Base-by-base conservation (phyloP, 163 green algal species). In the Scenedesmus sp. region DNA sequence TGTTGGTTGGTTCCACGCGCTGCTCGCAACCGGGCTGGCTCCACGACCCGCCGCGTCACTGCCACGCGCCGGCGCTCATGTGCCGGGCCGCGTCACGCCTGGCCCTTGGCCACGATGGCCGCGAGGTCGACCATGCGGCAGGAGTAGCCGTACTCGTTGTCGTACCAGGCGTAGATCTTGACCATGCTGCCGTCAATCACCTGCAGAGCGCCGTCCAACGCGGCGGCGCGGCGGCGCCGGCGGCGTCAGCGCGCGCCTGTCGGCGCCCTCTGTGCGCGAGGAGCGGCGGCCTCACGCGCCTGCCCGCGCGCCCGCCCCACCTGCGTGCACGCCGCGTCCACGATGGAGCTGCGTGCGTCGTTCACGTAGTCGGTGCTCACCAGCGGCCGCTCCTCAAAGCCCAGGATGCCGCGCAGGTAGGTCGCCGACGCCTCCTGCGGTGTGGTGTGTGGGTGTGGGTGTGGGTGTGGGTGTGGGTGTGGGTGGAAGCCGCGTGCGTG, bases 101-200 rank as follows among this genome's bases (percentile, higher is more conserved):
- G 67, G 67, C 34, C 48, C 15, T 62, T 28, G 7, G 85, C 91
- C n/a, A 94, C 86, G 44, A 91, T 85, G 18, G 64, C 72, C 0
- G 80, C 83, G 1, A 94, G 75, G 67, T 97, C 89, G 42, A 91
- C 89, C 66, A 93, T 82, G 3, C 89, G 75, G 54, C 70, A 85
- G 45, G 64, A 86, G 84, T 97, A 97, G 36, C 93, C 93, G 26
- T 67, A 94, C 88, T 97, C 93, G 73, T 96, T 97, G 84, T 97
- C 93, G 77, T 97, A 97, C 89, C 89, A 97, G 0, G 86, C 88
- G 60, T 96, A 96, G 13, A 96, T 87, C 89, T 97, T 97, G 57
- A 97, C 87, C 88, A 95, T 83, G 0, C 82, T 94, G 34, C 77
- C 83, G 77, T 96, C 91, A 33, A 97, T 92, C 17, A 97, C 91